Percentiles rank a stretch among this genome's conserved stretches.
Evolutionary conservation across 2,329 filamentous ascomycete genomes (phyloP).

Genomic region (Aspergillus sp.): DNA sequence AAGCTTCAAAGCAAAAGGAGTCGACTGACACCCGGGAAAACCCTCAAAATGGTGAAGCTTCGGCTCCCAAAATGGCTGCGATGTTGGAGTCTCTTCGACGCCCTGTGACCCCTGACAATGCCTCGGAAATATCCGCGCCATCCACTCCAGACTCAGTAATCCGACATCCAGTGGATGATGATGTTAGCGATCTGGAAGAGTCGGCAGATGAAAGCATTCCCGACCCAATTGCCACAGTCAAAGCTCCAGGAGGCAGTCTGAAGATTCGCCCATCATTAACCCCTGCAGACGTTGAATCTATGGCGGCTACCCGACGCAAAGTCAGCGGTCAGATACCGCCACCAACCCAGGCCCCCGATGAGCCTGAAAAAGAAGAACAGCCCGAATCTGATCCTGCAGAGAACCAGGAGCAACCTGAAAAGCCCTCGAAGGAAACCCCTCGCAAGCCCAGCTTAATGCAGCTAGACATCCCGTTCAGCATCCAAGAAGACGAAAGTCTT

Average conservation of each 20-base stretch:
- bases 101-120: slow-evolving; percentile 53
- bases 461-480: slow-evolving; percentile 75
- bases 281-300: slow-evolving; percentile 76
- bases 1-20: slow-evolving; percentile 38
- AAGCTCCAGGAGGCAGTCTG: slow-evolving; percentile 78
- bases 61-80: slow-evolving; percentile 37
- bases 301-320: slow-evolving; percentile 82
- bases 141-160: slow-evolving; percentile 89
- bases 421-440: slow-evolving; percentile 31
- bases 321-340: slow-evolving; percentile 71
- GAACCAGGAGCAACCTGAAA: slow-evolving; percentile 27
- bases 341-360: slow-evolving; percentile 24
- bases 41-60: slow-evolving; percentile 49
- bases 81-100: slow-evolving; percentile 41
- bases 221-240: slow-evolving; percentile 82
- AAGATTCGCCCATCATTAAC: slow-evolving; percentile 88
- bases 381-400: slow-evolving; percentile 5
- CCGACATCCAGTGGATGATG: slow-evolving; percentile 64
- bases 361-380: slow-evolving; percentile 16
- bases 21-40: slow-evolving; percentile 16
- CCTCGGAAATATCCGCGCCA: slow-evolving; percentile 59
- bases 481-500: slow-evolving; percentile 63
- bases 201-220: slow-evolving; percentile 63
- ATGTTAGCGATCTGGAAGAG: slow-evolving; percentile 33
- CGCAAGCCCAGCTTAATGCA: slow-evolving; percentile 75